Percentiles rank a stretch among this genome's conserved stretches.
These are phyloP conservation scores for Geotrichum fermentans DNA, from an alignment of 1,139 yeast species.

Conservation along the genomic window DNA sequence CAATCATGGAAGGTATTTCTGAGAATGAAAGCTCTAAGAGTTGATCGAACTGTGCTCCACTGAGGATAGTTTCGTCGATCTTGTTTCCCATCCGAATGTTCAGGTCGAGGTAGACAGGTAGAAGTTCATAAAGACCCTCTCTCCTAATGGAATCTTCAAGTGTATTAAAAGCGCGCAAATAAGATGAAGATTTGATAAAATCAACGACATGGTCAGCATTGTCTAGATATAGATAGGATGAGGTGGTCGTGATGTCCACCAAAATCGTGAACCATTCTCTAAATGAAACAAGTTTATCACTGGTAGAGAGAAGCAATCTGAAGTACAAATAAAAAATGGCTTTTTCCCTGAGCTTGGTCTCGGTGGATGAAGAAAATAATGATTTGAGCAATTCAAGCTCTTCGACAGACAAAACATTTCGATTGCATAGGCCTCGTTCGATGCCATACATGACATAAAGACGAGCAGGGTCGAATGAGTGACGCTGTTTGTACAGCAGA, in stretches of 20 bases:
- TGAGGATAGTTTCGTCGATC: not conserved
- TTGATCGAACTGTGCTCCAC: conserved; percentile 2
- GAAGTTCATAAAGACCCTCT: not conserved
- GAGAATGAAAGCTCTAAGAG: conserved; percentile 2
- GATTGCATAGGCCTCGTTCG: conserved; percentile 45
- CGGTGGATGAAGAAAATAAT: conserved; percentile 53
- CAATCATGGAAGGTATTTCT: conserved; percentile 11
- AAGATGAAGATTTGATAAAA: conserved; percentile 8
- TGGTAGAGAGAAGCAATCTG: conserved; percentile 10
- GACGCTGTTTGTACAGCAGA: conserved; percentile 46
- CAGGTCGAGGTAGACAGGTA: conserved; percentile 15
- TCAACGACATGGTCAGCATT: conserved; percentile 7
- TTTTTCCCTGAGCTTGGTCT: conserved; percentile 53
- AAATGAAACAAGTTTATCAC: conserved; percentile 6
- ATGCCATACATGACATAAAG: conserved; percentile 59
- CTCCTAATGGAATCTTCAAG: conserved; percentile 1
- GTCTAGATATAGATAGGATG: conserved; percentile 10
- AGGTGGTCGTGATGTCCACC: conserved; percentile 2
- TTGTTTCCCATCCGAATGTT: conserved; percentile 3
- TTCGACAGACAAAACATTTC: conserved; percentile 35
- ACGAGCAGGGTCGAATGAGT: conserved; percentile 68
- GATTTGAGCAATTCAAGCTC: conserved; percentile 38
- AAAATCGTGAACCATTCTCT: conserved; percentile 16
- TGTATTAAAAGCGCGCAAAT: conserved; percentile 4
- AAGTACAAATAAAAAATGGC: conserved; percentile 27